phyloP scores from a whole-genome alignment of 1,284 basidiomycete species.

The Naganishia sp. region DNA sequence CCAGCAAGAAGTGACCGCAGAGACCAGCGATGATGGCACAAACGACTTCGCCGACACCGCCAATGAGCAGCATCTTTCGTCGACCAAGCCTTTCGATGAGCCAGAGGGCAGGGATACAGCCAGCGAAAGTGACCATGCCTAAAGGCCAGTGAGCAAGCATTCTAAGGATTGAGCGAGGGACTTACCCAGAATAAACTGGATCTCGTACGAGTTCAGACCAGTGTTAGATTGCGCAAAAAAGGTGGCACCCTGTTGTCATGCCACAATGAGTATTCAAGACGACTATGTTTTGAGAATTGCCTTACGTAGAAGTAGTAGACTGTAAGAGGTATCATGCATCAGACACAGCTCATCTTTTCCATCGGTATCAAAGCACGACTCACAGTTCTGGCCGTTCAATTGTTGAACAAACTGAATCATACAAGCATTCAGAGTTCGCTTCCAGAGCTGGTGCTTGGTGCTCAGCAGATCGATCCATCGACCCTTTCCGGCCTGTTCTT shows the following conservation, averaged over 20 bases:
- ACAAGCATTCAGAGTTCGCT: conserved; percentile 61
- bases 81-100: conserved; percentile 48
- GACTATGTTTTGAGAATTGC: conserved; percentile 58
- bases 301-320: conserved; percentile 10
- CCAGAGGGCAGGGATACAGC: conserved; percentile 48
- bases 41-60: conserved; percentile 63
- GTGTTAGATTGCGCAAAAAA: conserved; percentile 78
- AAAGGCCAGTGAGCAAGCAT: conserved; percentile 51
- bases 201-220: conserved; percentile 66
- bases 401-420: conserved; percentile 81
- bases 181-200: conserved; percentile 69
- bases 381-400: conserved; percentile 57
- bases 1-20: conserved; percentile 68
- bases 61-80: conserved; percentile 60
- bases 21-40: conserved; percentile 59
- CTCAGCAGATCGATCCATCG: conserved; percentile 79
- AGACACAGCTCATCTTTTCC: conserved; percentile 20
- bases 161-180: conserved; percentile 63
- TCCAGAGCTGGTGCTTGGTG: conserved; percentile 66
- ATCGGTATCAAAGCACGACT: not conserved
- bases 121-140: conserved; percentile 40
- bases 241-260: conserved; percentile 56
- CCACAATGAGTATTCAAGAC: conserved; percentile 54
- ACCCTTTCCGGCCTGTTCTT: conserved; percentile 75
- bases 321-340: conserved; percentile 20